Percentiles rank a stretch among this genome's conserved stretches.
Conservation (phyloP, 805 yeast species). For the Suhomyces tanzawaensis region DNA sequence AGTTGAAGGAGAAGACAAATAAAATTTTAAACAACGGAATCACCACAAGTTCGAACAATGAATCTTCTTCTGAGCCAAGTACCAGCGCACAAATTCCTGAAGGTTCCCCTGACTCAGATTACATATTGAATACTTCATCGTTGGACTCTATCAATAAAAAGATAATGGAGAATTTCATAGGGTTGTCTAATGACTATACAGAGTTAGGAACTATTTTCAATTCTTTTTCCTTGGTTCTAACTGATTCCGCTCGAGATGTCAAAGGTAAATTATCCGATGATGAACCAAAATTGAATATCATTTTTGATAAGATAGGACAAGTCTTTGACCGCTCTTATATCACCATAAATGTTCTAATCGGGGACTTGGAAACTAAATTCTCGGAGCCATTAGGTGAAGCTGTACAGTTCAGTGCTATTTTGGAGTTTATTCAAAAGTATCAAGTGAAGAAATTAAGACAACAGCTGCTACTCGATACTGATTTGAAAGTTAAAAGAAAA, state of each 20-base stretch:
- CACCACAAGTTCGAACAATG: no score
- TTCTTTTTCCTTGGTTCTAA: conserved; percentile 49
- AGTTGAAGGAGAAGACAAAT: conserved; percentile 23
- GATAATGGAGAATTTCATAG: conserved; percentile 52
- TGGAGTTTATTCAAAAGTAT: conserved; percentile 58
- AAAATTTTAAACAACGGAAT: conserved; percentile 13
- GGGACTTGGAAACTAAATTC: conserved; percentile 55
- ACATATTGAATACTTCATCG: conserved; percentile 33
- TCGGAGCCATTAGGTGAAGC: conserved; percentile 69
- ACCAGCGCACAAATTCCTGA: neutral
- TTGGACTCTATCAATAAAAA: conserved; percentile 59
- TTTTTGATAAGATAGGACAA: conserved; percentile 79
- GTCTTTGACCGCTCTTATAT: conserved; percentile 70
- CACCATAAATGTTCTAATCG: conserved; percentile 50
- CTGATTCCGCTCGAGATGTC: conserved; percentile 26
- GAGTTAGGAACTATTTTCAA: conserved; percentile 67
- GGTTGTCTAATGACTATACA: conserved; percentile 62
- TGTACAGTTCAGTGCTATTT: conserved; percentile 61
- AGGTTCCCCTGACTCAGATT: conserved; percentile 4
- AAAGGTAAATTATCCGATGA: conserved; percentile 18
- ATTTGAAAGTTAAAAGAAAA: conserved; percentile 28
- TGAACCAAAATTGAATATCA: conserved; percentile 26
- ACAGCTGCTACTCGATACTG: conserved; percentile 29
- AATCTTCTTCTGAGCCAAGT: neutral
- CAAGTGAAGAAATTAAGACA: conserved; percentile 44